Evolutionary conservation across 2,329 filamentous ascomycete species (phyloP).

Genomic region (Talaromyces sp.): DNA sequence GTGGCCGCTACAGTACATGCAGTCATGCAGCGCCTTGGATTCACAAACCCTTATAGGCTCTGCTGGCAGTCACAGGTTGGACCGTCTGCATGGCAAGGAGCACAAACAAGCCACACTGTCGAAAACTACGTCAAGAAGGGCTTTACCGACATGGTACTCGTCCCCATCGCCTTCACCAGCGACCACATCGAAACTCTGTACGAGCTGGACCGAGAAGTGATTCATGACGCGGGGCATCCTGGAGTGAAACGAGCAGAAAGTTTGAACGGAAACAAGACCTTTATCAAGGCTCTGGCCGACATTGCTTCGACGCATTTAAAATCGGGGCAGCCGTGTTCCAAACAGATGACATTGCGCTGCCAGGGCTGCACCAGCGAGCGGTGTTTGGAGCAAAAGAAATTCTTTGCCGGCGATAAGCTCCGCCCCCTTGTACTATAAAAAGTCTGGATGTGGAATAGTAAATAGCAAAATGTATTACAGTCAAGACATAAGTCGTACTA

Average conservation of each 20-base stretch:
- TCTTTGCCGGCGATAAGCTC: conserved; percentile 49
- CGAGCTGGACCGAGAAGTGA: conserved; percentile 91
- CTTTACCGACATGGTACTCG: conserved; percentile 82
- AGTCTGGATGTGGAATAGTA: not conserved
- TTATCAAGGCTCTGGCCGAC: conserved; percentile 84
- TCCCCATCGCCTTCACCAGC: conserved; percentile 97
- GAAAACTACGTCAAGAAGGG: conserved; percentile 85
- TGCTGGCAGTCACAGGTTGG: conserved; percentile 99
- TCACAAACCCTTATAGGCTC: conserved; percentile 84
- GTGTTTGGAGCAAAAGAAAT: conserved; percentile 68
- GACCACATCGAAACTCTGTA: conserved; percentile 97
- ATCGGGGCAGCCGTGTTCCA: conserved; percentile 64
- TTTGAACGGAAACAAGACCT: conserved; percentile 82
- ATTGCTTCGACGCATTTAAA: conserved; percentile 76
- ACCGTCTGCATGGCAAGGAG: conserved; percentile 89
- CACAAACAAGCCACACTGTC: conserved; percentile 85
- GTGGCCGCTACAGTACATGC: conserved; percentile 94
- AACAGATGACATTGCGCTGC: conserved; percentile 85
- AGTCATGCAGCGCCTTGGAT: conserved; percentile 86
- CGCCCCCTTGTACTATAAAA: conserved; percentile 28
- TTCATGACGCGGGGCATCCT: conserved; percentile 69
- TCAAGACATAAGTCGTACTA: too few relatives aligned
- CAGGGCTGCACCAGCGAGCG: conserved; percentile 88
- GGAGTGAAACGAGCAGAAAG: conserved; percentile 89
- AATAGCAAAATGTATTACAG: not conserved